phyloP scores from a whole-genome alignment of 192 early-diverging fungal genomes.

The Podila epigama region DNA sequence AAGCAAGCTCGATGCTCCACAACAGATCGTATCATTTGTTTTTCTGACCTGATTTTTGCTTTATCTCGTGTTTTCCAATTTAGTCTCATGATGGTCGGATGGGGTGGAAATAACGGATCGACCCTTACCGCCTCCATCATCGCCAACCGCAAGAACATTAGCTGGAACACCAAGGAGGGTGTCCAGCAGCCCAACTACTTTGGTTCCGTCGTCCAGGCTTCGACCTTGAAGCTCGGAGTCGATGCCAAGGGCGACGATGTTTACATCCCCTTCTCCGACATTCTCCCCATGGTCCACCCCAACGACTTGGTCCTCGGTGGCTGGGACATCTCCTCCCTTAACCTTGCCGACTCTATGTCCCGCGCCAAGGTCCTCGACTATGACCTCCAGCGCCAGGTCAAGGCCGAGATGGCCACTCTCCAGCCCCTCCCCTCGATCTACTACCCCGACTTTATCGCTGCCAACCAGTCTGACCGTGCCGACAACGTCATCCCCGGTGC shows the following conservation, averaged over 20 bases:
- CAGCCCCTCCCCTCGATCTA: slow-evolving; percentile 96
- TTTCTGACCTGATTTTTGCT: slow-evolving; percentile 1
- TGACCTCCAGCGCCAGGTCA: slow-evolving; percentile 94
- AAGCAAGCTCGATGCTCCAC: too few species aligned
- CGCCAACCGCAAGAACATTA: slow-evolving; percentile 88
- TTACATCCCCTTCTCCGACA: slow-evolving; percentile 90
- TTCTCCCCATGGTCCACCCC: slow-evolving; percentile 97
- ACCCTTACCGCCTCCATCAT: slow-evolving; percentile 96
- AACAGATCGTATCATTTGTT: too few species aligned
- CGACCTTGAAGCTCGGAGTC: slow-evolving; percentile 94
- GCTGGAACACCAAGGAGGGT: slow-evolving; percentile 95
- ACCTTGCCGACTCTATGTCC: slow-evolving; percentile 92
- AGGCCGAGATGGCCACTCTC: slow-evolving; percentile 78
- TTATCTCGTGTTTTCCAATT: background rate
- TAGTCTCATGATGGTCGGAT: slow-evolving; percentile 98
- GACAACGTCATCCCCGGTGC: slow-evolving; percentile 87
- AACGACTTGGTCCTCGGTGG: slow-evolving; percentile 98
- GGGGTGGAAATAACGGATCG: slow-evolving; percentile 99
- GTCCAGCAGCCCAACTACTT: slow-evolving; percentile 94
- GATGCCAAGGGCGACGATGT: slow-evolving; percentile 86
- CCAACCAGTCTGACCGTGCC: slow-evolving; percentile 97
- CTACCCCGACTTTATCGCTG: slow-evolving; percentile 99
- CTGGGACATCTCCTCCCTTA: slow-evolving; percentile 93
- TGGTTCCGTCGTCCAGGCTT: slow-evolving; percentile 96
- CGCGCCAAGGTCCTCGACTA: slow-evolving; percentile 96